Percentiles rank a stretch among this genome's conserved stretches.
phyloP scores from a whole-genome alignment of 73 alveolate species.

The Paramecium sexaurelia region DNA sequence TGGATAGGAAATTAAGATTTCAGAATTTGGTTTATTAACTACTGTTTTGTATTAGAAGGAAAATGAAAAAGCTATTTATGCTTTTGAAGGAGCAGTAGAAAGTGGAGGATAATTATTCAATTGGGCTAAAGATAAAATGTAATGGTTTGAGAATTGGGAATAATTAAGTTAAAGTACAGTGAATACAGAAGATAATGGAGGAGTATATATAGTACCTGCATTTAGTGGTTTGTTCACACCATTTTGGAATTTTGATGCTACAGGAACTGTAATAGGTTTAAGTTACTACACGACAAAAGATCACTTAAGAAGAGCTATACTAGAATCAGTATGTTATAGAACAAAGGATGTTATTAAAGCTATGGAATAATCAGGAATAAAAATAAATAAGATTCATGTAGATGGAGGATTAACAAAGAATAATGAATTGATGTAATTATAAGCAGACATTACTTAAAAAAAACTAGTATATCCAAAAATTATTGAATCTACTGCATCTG shows the following conservation, averaged over 20 bases:
- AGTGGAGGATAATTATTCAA: slow-evolving; percentile 81
- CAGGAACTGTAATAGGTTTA: slow-evolving; percentile 80
- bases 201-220: slow-evolving; percentile 82
- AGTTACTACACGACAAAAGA: slow-evolving; percentile 70
- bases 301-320: slow-evolving; percentile 83
- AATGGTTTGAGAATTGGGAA: slow-evolving; percentile 39
- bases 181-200: slow-evolving; percentile 78
- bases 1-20: slow-evolving; percentile 73
- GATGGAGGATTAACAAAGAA: slow-evolving; percentile 86
- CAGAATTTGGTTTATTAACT: slow-evolving; percentile 79
- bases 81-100: slow-evolving; percentile 88
- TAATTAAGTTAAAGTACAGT: slow-evolving; percentile 50
- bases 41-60: slow-evolving; percentile 76
- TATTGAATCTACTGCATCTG: slow-evolving; percentile 56
- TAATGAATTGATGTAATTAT: slow-evolving; percentile 70
- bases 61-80: slow-evolving; percentile 71
- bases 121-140: slow-evolving; percentile 75
- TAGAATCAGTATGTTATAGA: slow-evolving; percentile 78
- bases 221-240: slow-evolving; percentile 87
- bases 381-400: slow-evolving; percentile 71
- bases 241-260: slow-evolving; percentile 82
- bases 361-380: slow-evolving; percentile 56
- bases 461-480: slow-evolving; percentile 13
- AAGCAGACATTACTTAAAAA: slow-evolving; percentile 64
- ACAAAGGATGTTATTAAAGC: slow-evolving; percentile 73